phyloP scores from a whole-genome alignment of 2,329 filamentous ascomycete genomes.

The Fusarium sp. region DNA sequence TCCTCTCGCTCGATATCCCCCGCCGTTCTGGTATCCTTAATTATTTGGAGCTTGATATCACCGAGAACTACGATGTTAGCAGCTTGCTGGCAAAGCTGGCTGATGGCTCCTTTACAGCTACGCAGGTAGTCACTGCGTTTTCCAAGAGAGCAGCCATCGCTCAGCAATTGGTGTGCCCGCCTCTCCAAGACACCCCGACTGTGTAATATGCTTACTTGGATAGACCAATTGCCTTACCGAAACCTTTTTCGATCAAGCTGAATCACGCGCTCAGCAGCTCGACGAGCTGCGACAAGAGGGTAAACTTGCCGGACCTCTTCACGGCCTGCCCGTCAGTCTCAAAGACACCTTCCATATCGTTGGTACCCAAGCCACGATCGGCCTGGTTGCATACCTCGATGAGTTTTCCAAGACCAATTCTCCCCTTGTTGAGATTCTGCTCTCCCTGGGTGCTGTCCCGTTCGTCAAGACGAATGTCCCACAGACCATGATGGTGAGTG shows the following conservation, averaged over 20 bases:
- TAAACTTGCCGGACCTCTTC: slow-evolving; percentile 26
- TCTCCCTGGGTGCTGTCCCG: slow-evolving; percentile 9
- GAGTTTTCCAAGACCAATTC: neutral
- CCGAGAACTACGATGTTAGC: slow-evolving; percentile 54
- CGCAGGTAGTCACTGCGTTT: slow-evolving; percentile 51
- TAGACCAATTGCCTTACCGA: slow-evolving; percentile 55
- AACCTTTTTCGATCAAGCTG: slow-evolving; percentile 56
- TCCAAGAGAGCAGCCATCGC: slow-evolving; percentile 46
- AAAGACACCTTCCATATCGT: slow-evolving; percentile 20
- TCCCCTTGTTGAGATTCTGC: slow-evolving; percentile 14
- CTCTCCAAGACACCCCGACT: neutral
- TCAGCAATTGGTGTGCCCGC: slow-evolving; percentile 43
- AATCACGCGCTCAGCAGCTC: slow-evolving; percentile 25
- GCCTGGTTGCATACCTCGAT: slow-evolving; percentile 13
- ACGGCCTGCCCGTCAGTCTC: slow-evolving; percentile 28
- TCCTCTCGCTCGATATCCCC: slow-evolving; percentile 25
- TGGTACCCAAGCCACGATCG: slow-evolving; percentile 16
- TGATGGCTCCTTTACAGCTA: slow-evolving; percentile 46
- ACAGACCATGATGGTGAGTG: slow-evolving; percentile 25
- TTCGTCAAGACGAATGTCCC: slow-evolving; percentile 32
- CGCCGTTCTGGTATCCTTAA: slow-evolving; percentile 53
- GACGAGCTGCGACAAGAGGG: slow-evolving; percentile 25
- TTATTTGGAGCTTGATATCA: slow-evolving; percentile 57
- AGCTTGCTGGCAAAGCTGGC: slow-evolving; percentile 52
- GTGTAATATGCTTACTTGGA: neutral